Conservation (phyloP, 2,329 filamentous ascomycete genomes). For the Fusarium nanum region DNA sequence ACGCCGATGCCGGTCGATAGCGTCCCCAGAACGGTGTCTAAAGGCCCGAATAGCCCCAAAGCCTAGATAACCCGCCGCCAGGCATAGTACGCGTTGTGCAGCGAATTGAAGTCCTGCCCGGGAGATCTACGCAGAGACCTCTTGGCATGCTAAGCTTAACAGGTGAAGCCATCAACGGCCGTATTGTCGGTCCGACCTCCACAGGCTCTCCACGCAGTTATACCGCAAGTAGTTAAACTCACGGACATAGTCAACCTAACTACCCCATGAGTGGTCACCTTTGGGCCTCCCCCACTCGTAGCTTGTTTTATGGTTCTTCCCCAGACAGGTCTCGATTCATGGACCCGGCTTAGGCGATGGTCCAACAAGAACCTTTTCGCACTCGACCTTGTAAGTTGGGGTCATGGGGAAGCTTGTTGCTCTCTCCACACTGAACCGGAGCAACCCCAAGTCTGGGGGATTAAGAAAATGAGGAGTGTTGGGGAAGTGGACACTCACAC, state of each 20-base stretch:
- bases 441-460: conserved; percentile 29
- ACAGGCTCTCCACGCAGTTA: conserved; percentile 16
- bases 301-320: conserved; percentile 41
- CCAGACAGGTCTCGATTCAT: conserved; percentile 27
- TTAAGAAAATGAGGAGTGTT: conserved; percentile 18
- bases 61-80: background rate
- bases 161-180: conserved; percentile 18
- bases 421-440: conserved; percentile 11
- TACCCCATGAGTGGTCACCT: background rate
- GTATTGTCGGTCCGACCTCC: conserved; percentile 32
- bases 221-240: background rate
- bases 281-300: conserved; percentile 5
- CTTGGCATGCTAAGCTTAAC: conserved; percentile 29
- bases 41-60: conserved; percentile 28
- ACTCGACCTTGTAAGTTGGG: background rate
- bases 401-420: conserved; percentile 19
- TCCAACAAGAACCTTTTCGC: conserved; percentile 21
- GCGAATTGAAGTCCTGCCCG: conserved; percentile 1
- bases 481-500: conserved; percentile 29
- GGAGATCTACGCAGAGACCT: conserved; percentile 18
- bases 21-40: conserved; percentile 1
- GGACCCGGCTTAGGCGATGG: conserved; percentile 17
- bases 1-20: conserved; percentile 31
- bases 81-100: background rate
- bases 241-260: background rate